A percentile compares a stretch with the other conserved stretches of the same genome.
Conservation (phyloP, 345 rosid genomes). For the Jatropha curcas region DNA sequence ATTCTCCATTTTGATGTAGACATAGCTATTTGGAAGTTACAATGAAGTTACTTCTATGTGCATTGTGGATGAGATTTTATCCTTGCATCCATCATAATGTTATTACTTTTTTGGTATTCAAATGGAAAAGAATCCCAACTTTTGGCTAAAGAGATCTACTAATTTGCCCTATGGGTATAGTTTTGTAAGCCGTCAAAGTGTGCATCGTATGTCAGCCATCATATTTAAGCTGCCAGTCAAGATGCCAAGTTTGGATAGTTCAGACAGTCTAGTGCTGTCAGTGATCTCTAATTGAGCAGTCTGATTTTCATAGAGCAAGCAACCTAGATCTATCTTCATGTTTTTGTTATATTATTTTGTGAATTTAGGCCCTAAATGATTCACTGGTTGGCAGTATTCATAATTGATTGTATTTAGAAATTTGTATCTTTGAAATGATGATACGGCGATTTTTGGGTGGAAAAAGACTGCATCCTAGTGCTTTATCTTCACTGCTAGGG, state of each 20-base stretch:
- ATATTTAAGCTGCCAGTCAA: not conserved
- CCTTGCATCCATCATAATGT: not conserved
- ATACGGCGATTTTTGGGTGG: not conserved
- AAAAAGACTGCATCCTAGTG: not conserved
- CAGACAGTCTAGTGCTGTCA: not conserved
- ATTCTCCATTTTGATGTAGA: not conserved
- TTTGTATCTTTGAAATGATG: not conserved
- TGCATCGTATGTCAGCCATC: not conserved
- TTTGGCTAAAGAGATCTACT: not conserved
- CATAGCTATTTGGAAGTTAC: not conserved
- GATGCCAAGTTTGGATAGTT: not conserved
- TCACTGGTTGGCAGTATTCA: not conserved
- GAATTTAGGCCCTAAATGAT: not conserved
- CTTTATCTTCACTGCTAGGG: not conserved
- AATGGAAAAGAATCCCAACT: not conserved
- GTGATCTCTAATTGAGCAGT: no score
- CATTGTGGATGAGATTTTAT: slow-evolving; percentile 1
- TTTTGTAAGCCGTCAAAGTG: not conserved
- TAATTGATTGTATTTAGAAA: not conserved
- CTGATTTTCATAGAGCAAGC: not conserved
- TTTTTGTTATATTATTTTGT: not conserved
- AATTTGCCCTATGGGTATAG: not conserved
- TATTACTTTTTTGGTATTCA: no score
- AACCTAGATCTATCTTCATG: not conserved
- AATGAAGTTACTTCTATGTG: not conserved